phyloP scores from a whole-genome alignment of 2,329 filamentous ascomycete species.

The Colletotrichum melonis region DNA sequence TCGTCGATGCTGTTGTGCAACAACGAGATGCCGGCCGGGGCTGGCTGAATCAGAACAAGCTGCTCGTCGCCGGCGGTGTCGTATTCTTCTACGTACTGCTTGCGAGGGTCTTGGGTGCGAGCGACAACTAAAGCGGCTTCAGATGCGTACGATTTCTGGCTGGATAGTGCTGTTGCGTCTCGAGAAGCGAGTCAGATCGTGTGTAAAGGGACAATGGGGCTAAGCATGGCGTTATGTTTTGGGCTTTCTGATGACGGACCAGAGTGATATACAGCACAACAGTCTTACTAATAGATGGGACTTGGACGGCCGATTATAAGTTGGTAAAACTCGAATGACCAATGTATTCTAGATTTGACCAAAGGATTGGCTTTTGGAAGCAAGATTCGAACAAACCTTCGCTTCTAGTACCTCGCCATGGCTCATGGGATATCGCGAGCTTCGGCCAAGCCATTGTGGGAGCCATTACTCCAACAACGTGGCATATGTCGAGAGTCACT shows the following conservation, averaged over 20 bases:
- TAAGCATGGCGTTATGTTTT: constrained; percentile 35
- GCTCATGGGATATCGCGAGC: background rate
- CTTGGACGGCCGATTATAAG: constrained; percentile 19
- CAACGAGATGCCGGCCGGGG: constrained; percentile 83
- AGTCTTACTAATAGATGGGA: constrained; percentile 31
- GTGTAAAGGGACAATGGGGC: constrained; percentile 27
- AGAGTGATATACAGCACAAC: constrained; percentile 23
- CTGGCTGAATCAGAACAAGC: constrained; percentile 85
- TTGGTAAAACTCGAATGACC: constrained; percentile 21
- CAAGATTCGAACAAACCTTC: background rate
- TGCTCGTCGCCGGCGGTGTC: constrained; percentile 75
- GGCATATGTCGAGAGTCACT: background rate
- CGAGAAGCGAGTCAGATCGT: constrained; percentile 11
- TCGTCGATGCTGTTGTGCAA: constrained; percentile 83
- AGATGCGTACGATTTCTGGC: background rate
- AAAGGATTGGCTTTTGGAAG: background rate
- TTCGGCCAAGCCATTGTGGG: background rate
- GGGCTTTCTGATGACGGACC: constrained; percentile 23
- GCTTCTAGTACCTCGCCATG: background rate
- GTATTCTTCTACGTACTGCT: constrained; percentile 88
- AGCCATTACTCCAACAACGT: background rate
- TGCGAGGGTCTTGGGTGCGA: constrained; percentile 75
- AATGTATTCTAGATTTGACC: constrained; percentile 26
- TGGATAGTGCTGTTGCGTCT: background rate
- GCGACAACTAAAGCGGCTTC: constrained; percentile 40